Evolutionary conservation across 1,284 basidiomycete species (phyloP), one percentile per base, ranked within the genome.

Genomic region (Inonotus obliquus): DNA sequence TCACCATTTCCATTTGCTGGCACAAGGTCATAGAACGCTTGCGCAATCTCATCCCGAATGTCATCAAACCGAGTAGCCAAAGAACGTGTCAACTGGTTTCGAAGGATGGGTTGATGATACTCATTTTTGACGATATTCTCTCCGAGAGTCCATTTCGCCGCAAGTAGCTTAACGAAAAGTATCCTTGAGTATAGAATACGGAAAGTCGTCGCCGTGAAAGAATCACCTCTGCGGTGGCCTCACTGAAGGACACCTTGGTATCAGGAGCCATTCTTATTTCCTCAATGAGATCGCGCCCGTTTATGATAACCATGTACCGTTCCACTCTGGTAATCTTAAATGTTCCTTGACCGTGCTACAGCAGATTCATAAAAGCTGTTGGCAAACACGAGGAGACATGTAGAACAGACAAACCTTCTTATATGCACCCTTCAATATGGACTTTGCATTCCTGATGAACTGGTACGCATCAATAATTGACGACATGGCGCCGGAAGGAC

Each of bases 181-280:
- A 44, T 9, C 13, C 11, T 10, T 49, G 25, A 49, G 48, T 14
- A 23, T 21, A 25, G 13, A 25, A 49, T 27, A 29, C n/a, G 23
- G 4, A 23, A 7, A 13, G 10, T 29, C n/a, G 21, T 14, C 6
- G 23, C 19, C 4, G 2, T 5, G 5, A 17, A 25, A 23, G 48
- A 49, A 7, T n/a, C 10, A 74, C 74, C 37, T 74, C 70, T 1
- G 59, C 52, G 0, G 66, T 21, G 0, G 69, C 70, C 21, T 65
- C 69, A 1, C 44, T 14, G 19, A 69, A 65, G 1, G 69, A 71
- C 9, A 75, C 66, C 7, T 67, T 63, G 19, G 71, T 63, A 32
- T 75, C 74, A 3, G 73, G 69, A 7, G 73, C 73, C 49, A 69
- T 74, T 14, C 68, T 68, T 6, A 76, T 45, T 19, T 76, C 74